Conservation (phyloP, 495 filamentous ascomycete species). For the Lasiosphaeris hirsuta region DNA sequence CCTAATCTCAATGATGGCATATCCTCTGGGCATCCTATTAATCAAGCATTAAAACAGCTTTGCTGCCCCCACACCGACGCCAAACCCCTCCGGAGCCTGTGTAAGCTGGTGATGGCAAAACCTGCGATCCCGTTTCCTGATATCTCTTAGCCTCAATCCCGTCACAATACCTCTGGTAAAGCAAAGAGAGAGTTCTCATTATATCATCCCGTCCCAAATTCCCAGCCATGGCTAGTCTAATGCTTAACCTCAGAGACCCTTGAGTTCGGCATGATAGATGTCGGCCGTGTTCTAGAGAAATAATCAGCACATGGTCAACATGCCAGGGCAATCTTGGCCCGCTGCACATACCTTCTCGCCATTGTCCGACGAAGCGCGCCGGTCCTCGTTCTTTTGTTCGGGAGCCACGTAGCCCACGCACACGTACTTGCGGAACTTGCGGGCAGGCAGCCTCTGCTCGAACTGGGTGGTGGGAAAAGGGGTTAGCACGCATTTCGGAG, state of each 20-base stretch:
- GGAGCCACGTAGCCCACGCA: conserved; percentile 24
- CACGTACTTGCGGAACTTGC: conserved; percentile 47
- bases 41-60: too few species aligned
- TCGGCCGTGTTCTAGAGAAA: neutral
- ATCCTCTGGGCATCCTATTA: too few species aligned
- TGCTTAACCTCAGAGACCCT: neutral
- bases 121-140: neutral
- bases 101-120: neutral
- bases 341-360: neutral
- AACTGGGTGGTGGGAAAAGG: conserved; percentile 28
- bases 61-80: neutral
- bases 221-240: too few species aligned
- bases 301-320: neutral
- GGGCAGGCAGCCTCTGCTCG: conserved; percentile 43
- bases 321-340: neutral
- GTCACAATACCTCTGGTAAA: neutral
- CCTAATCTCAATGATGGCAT: too few species aligned
- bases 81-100: conserved; percentile 1
- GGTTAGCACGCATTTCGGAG: conserved; percentile 4
- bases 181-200: too few species aligned
- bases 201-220: neutral
- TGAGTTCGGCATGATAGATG: conserved; percentile 1
- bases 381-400: neutral
- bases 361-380: neutral
- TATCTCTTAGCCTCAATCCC: neutral